phyloP scores from a whole-genome alignment of 163 green algal species.

The Scenedesmus sp. region DNA sequence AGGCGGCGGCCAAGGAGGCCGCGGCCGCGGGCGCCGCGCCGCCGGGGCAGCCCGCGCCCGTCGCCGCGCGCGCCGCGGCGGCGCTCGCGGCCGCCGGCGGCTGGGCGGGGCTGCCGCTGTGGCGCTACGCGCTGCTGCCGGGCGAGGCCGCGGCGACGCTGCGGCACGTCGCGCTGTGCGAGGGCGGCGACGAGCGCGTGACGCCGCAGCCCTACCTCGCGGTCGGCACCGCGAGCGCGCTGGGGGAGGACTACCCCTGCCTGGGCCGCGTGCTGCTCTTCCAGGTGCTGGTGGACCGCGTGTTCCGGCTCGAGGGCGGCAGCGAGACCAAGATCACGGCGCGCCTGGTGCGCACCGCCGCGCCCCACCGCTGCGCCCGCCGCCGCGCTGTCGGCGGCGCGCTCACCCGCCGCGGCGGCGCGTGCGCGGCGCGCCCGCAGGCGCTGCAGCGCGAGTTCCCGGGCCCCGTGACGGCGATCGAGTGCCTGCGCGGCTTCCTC shows the following conservation, averaged over 20 bases:
- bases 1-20: neutral
- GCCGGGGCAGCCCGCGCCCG: neutral
- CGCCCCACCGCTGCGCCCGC: no score
- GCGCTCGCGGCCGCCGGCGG: slow-evolving; percentile 14
- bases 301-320: slow-evolving; percentile 20
- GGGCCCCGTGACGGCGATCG: slow-evolving; percentile 54
- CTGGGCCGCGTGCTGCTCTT: slow-evolving; percentile 84
- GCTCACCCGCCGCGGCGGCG: no score
- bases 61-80: slow-evolving; percentile 17
- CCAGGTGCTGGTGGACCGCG: slow-evolving; percentile 33
- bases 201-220: slow-evolving; percentile 55
- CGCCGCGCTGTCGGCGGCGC: no score
- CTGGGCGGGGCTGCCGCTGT: slow-evolving; percentile 38
- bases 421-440: no score
- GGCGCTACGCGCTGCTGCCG: slow-evolving; percentile 55
- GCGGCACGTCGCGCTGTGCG: slow-evolving; percentile 63
- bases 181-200: neutral
- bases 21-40: slow-evolving; percentile 1
- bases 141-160: slow-evolving; percentile 70
- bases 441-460: slow-evolving; percentile 57
- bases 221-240: slow-evolving; percentile 51
- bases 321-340: slow-evolving; percentile 23
- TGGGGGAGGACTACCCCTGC: slow-evolving; percentile 87
- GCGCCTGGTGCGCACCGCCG: slow-evolving; percentile 24
- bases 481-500: slow-evolving; percentile 58